Evolutionary conservation across 768 basidiomycete genomes (phyloP).

Genomic region (Mycena galopus): DNA sequence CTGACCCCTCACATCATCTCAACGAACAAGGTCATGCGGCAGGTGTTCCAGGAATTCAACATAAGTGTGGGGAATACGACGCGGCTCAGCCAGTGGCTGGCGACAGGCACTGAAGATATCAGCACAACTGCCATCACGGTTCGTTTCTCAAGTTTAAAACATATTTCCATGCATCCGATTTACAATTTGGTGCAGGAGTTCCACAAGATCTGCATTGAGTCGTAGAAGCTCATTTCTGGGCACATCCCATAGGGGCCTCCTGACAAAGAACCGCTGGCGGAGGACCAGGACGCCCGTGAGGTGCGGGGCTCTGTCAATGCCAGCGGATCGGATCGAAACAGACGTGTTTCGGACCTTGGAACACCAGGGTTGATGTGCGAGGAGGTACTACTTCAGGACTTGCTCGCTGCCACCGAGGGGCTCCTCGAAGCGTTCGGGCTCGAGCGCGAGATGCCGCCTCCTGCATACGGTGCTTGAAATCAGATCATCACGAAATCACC

Average conservation of each 20-base stretch:
- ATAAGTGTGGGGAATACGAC: conserved; percentile 12
- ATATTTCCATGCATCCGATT: conserved; percentile 3
- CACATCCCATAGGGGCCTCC: background rate
- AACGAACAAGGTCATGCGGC: conserved; percentile 13
- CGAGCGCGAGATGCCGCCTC: conserved; percentile 16
- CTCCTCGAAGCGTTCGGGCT: conserved; percentile 18
- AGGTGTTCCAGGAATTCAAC: conserved; percentile 19
- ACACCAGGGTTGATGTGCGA: conserved; percentile 10
- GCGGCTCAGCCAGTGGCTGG: conserved; percentile 9
- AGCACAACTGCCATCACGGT: conserved; percentile 14
- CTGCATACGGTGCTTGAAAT: conserved; percentile 10
- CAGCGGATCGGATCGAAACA: conserved; percentile 2
- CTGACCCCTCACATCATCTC: conserved; percentile 15
- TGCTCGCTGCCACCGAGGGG: conserved; percentile 19
- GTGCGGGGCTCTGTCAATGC: conserved; percentile 7
- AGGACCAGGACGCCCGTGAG: conserved; percentile 7
- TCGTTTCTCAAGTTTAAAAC: conserved; percentile 18
- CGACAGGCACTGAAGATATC: conserved; percentile 6
- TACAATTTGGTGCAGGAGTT: conserved; percentile 16
- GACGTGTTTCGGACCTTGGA: conserved; percentile 11
- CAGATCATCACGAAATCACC: background rate
- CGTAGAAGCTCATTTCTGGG: conserved; percentile 16
- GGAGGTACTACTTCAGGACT: conserved; percentile 16
- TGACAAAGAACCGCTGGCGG: background rate
- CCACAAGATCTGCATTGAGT: conserved; percentile 17